These are phyloP conservation scores for Aureococcus anophagefferens DNA, from an alignment of 108 stramenopile species.

Conservation along the genomic window DNA sequence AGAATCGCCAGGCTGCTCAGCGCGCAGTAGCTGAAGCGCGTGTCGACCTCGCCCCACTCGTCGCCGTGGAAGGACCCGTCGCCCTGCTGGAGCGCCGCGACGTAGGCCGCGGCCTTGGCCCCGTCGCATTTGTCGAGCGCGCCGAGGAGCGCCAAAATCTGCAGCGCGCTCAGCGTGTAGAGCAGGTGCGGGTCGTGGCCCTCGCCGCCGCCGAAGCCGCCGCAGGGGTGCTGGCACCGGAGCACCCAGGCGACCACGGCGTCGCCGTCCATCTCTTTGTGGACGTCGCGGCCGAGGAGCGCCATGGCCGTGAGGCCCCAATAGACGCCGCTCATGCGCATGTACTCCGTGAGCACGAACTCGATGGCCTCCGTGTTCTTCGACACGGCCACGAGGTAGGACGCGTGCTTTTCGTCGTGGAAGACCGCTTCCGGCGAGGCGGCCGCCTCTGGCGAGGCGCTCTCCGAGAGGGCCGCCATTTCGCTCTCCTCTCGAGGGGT, in stretches of 20 bases:
- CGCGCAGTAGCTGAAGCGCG: conserved; percentile 94
- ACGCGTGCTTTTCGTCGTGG: background rate
- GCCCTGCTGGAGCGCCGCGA: conserved; percentile 70
- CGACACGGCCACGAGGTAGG: background rate
- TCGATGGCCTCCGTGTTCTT: background rate
- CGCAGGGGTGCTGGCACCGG: conserved; percentile 64
- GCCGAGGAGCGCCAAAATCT: conserved; percentile 80
- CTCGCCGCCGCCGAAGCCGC: conserved; percentile 87
- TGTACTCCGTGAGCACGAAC: conserved; percentile 62
- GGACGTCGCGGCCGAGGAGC: conserved; percentile 62
- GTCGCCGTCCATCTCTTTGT: conserved; percentile 44
- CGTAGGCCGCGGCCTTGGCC: conserved; percentile 55
- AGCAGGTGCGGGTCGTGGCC: conserved; percentile 90
- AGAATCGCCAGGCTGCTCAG: conserved; percentile 69
- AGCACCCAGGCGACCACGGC: conserved; percentile 85
- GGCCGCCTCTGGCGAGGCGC: too few relatives aligned
- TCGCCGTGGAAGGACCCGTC: conserved; percentile 97
- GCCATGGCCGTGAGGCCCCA: conserved; percentile 86
- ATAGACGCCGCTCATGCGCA: conserved; percentile 90
- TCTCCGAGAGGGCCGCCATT: too few relatives aligned
- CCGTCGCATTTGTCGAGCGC: conserved; percentile 26
- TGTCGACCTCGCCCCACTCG: conserved; percentile 93
- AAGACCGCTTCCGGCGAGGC: too few relatives aligned
- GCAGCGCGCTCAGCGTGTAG: conserved; percentile 93
- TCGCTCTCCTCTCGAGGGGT: too few relatives aligned